Evolutionary conservation across 2,329 filamentous ascomycete genomes (phyloP), one percentile per base, ranked within the genome.

Genomic region (Cytospora paraplurivora): DNA sequence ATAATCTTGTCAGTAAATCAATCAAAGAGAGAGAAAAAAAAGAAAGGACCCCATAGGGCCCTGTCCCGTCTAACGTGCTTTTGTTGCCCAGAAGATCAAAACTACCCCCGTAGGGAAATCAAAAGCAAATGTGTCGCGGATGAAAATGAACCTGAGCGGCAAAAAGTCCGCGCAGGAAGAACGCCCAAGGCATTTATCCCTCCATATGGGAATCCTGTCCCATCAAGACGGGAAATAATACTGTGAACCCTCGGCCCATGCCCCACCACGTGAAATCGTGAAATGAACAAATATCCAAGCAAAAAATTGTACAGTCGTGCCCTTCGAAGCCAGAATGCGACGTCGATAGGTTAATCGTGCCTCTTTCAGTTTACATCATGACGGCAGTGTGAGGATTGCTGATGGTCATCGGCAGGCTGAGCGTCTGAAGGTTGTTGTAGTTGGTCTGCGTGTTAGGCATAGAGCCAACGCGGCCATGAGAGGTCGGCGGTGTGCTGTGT

Each of bases 331-430:
- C n/a, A 10, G 32, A 55, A 38, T 21, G 41, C 19, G 38, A 44
- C 41, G 51, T 61, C 37, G 19, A 33, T 38, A 44, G 59, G 51
- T 44, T 10, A 49, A n/a, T 32, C 13, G 7, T 41, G 54, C 60
- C 55, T 35, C 17, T 56, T 12, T 61, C 59, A 50, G 38, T 47
- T 70, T 71, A 76, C 73, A 76, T 76, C 66, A 71, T 71, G 62
- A 72, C 73, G 58, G 65, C 65, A 41, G 65, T 52, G 62, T 78
- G 73, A 54, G 84, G 82, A 60, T 84, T 81, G 76, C 83, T 86
- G 69, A 87, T 84, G 15, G 83, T 83, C 84, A 87, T 87, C 19
- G 85, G 84, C 84, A 87, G 86, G 76, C 84, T 85, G 60, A 87
- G 78, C 52, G 83, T 85, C 72, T 87, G 84, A 63, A 87, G 77